Percentiles rank a stretch among this genome's conserved stretches.
Conservation (phyloP, 2,329 filamentous ascomycete genomes). For the Fusarium denticulatum region DNA sequence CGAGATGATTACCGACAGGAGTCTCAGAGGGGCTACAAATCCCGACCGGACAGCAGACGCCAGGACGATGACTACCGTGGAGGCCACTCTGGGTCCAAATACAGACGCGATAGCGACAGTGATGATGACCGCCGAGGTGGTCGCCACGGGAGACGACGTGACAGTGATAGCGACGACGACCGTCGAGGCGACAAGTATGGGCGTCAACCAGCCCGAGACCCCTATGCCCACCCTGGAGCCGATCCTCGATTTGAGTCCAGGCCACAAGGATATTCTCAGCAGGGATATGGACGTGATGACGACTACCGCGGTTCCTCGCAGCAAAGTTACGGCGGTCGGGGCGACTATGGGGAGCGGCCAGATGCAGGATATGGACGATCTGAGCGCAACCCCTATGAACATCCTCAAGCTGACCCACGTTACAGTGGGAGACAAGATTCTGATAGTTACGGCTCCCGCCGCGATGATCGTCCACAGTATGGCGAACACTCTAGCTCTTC, state of each 20-base stretch:
- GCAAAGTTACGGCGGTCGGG: slow-evolving; percentile 5
- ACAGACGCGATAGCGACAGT: neutral
- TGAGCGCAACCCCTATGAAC: slow-evolving; percentile 7
- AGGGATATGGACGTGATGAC: slow-evolving; percentile 6
- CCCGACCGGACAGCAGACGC: neutral
- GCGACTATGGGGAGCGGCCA: slow-evolving; percentile 1
- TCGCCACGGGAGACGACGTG: neutral
- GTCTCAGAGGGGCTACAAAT: neutral
- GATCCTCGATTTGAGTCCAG: slow-evolving; percentile 24
- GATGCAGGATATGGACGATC: neutral
- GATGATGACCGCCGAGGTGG: neutral
- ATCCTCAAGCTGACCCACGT: slow-evolving; percentile 15
- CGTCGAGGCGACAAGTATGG: slow-evolving; percentile 5
- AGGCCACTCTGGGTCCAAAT: neutral
- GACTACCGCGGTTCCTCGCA: slow-evolving; percentile 6
- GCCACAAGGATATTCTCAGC: slow-evolving; percentile 14
- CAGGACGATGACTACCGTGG: slow-evolving; percentile 16
- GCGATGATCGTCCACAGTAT: slow-evolving; percentile 14
- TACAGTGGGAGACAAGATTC: slow-evolving; percentile 4
- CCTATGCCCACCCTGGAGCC: slow-evolving; percentile 25
- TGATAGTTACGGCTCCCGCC: slow-evolving; percentile 7
- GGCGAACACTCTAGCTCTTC: slow-evolving; percentile 2
- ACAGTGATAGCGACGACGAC: neutral
- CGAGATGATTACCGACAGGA: neutral
- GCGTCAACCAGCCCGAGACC: neutral